Percentiles rank a stretch among this genome's conserved stretches.
phyloP scores from a whole-genome alignment of 805 yeast genomes.

The Schwanniomyces vanrijiae region DNA sequence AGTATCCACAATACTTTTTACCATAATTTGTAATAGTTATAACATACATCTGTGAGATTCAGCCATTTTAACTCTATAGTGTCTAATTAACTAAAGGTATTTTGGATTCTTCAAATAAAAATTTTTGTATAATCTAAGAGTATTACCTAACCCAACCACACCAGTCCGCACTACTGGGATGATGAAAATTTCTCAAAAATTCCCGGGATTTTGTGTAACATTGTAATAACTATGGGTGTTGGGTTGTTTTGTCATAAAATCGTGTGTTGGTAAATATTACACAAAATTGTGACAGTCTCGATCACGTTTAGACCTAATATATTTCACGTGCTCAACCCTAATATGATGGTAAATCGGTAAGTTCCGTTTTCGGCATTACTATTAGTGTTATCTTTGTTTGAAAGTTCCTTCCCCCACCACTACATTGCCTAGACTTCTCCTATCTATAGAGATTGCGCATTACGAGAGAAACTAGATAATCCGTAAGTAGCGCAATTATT shows the following conservation, averaged over 20 bases:
- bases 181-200: constrained; percentile 1
- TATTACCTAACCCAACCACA: constrained; percentile 1
- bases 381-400: too few species aligned
- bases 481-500: too few species aligned
- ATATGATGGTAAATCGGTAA: neutral
- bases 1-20: neutral
- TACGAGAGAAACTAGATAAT: too few species aligned
- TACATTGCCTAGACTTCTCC: too few species aligned
- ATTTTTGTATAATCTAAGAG: constrained; percentile 7
- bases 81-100: constrained; percentile 5
- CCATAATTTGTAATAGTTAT: neutral
- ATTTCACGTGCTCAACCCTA: neutral
- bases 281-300: neutral
- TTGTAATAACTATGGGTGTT: constrained; percentile 7
- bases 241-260: constrained; percentile 3
- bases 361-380: too few species aligned
- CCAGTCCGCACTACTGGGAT: constrained; percentile 1
- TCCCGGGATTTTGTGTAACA: constrained; percentile 7
- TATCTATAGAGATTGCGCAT: too few species aligned
- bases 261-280: neutral
- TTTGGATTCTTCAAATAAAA: constrained; percentile 6
- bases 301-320: neutral
- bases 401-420: too few species aligned
- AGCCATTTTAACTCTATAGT: constrained; percentile 62
- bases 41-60: constrained; percentile 97